Evolutionary conservation across 129 eudicot species (phyloP), one percentile per base, ranked within the genome.

Genomic region (Escallonia herrerae): DNA sequence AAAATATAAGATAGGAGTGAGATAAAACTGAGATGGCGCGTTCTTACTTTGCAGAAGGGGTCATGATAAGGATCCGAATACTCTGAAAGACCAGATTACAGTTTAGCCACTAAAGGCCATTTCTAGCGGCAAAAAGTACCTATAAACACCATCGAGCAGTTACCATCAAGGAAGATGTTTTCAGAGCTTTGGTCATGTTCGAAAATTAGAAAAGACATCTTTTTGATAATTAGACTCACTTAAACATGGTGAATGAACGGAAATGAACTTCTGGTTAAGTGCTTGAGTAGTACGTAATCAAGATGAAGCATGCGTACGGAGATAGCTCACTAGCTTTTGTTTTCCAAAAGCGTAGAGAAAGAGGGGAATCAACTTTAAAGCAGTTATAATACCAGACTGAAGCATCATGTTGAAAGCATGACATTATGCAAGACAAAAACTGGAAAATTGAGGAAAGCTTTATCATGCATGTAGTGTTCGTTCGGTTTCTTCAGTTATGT

Each of bases 351-450:
- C 15, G 51, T 12, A 61, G 65, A 10, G 43, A 43, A 10, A 43
- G n/a, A 61, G 40, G 12, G 13, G 54, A 49, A 7, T 58, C 41
- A 15, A 58, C 40, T 58, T 58, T 38, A 43, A 61, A 4, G 49
- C 15, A 61, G 65, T n/a, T 61, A 43, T 44, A 63, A 22, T 22
- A 22, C 33, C 33, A 22, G 42, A 5, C 2, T 45, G n/a, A n/a
- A n/a, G n/a, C n/a, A n/a, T n/a, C 67, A 63, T 63, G 67, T 14
- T 54, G 10, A 63, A 63, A 63, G 68, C 68, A 48, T 63, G 67
- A 47, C 14, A 63, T 63, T 61, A 14, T 2, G n/a, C 8, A 45
- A 15, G 43, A 39, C 50, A 49, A 41, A 43, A 61, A 22, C 33
- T 44, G 5, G 68, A 15, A 44, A 63, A 33, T 8, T 45, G 7